Evolutionary conservation across 192 early-diverging fungal genomes (phyloP).

Genomic region (Podila clonocystis): DNA sequence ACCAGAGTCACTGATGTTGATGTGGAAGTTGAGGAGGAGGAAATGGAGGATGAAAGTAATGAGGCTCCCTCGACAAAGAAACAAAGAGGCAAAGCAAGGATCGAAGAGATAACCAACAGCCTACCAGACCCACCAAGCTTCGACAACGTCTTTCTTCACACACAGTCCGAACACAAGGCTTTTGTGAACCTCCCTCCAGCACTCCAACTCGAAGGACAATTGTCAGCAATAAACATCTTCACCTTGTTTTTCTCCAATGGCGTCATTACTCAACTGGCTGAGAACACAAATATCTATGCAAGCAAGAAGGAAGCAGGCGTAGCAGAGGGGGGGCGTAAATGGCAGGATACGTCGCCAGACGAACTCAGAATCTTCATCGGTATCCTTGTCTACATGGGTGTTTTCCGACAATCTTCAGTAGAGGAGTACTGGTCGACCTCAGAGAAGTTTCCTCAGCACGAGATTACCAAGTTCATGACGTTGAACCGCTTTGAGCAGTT

Average conservation of each 20-base stretch:
- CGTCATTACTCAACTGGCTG: slow-evolving; percentile 2
- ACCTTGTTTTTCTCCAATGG: neutral
- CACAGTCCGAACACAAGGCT: neutral
- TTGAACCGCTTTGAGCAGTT: slow-evolving; percentile 22
- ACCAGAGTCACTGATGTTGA: neutral
- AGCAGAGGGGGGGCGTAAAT: neutral
- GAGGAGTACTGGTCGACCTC: slow-evolving; percentile 1
- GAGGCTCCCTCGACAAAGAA: neutral
- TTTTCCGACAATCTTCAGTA: neutral
- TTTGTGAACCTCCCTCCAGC: neutral
- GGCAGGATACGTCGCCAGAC: slow-evolving; percentile 4
- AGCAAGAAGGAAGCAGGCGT: neutral
- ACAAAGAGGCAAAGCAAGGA: neutral
- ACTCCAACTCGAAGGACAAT: neutral
- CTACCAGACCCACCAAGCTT: neutral
- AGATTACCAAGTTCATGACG: slow-evolving; percentile 13
- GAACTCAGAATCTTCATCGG: slow-evolving; percentile 18
- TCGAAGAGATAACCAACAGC: neutral
- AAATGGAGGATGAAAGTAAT: neutral
- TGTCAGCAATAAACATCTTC: slow-evolving; percentile 3
- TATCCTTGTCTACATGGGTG: slow-evolving; percentile 25
- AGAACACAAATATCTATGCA: slow-evolving; percentile 20
- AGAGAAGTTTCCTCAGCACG: neutral
- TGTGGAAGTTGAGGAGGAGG: neutral
- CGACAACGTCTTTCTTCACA: slow-evolving; percentile 1